A percentile compares a stretch with the other conserved stretches of the same genome.
Conservation (phyloP, 257 asterid genomes). For the Salvia rosmarinus region DNA sequence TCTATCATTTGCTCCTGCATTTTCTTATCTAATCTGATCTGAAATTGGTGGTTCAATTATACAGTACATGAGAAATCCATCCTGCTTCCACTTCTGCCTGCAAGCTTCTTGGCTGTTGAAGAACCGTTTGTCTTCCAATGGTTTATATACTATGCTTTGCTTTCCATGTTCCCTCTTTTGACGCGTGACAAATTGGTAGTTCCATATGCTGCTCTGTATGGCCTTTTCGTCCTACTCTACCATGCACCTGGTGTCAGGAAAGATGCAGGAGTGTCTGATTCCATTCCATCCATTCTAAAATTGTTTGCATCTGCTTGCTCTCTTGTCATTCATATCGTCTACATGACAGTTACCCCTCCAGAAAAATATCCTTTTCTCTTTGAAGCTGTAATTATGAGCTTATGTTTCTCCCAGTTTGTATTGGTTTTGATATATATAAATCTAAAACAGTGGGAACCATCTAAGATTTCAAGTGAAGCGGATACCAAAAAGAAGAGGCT, state of each 20-base stretch:
- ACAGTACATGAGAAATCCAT: slow-evolving; percentile 95
- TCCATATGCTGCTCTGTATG: slow-evolving; percentile 67
- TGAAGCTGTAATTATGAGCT: slow-evolving; percentile 87
- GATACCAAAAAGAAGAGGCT: slow-evolving; percentile 58
- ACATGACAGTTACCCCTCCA: slow-evolving; percentile 76
- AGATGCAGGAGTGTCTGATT: slow-evolving; percentile 38
- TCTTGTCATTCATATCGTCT: slow-evolving; percentile 64
- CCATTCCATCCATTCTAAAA: slow-evolving; percentile 38
- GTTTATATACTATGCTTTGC: slow-evolving; percentile 64
- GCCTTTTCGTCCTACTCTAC: slow-evolving; percentile 74
- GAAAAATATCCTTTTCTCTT: slow-evolving; percentile 74
- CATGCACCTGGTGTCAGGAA: slow-evolving; percentile 59
- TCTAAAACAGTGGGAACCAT: slow-evolving; percentile 64
- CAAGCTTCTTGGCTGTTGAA: slow-evolving; percentile 81
- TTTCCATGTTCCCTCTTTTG: slow-evolving; percentile 94
- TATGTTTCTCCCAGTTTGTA: slow-evolving; percentile 78
- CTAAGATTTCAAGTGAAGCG: slow-evolving; percentile 38
- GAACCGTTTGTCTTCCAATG: slow-evolving; percentile 76
- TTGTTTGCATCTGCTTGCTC: slow-evolving; percentile 51
- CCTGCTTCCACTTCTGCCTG: slow-evolving; percentile 92
- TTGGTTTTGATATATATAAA: slow-evolving; percentile 55
- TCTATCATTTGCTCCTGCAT: slow-evolving; percentile 22
- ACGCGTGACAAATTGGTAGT: slow-evolving; percentile 70
- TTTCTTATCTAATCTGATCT: slow-evolving; percentile 12
- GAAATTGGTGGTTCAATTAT: slow-evolving; percentile 33